Conservation (phyloP, 2,329 filamentous ascomycete genomes). For the Mycosphaerella sp. region DNA sequence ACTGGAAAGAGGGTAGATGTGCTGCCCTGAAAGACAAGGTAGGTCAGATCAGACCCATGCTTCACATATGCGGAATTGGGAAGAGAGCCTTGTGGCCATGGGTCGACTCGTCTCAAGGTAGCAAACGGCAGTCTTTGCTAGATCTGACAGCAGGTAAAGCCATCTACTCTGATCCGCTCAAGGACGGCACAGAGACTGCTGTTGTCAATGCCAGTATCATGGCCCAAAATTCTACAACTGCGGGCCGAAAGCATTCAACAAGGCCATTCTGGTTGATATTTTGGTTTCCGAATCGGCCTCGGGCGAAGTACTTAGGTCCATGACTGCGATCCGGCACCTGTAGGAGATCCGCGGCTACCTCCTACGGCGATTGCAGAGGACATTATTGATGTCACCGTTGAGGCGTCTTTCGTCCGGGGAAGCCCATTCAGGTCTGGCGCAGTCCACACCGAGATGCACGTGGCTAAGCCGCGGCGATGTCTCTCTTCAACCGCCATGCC, state of each 20-base stretch:
- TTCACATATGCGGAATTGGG: constrained; percentile 65
- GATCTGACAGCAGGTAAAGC: constrained; percentile 48
- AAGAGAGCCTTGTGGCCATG: constrained; percentile 36
- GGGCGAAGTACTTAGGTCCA: no score
- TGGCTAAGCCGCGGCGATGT: no score
- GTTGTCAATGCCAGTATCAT: constrained; percentile 74
- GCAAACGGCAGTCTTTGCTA: constrained; percentile 57
- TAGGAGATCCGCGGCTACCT: no score
- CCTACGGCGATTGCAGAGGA: no score
- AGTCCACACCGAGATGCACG: no score
- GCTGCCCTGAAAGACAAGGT: constrained; percentile 52
- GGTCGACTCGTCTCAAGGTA: constrained; percentile 53
- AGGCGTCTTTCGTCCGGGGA: no score
- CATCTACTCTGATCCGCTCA: not conserved
- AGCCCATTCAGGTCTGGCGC: no score
- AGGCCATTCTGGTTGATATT: constrained; percentile 77
- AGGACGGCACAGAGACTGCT: constrained; percentile 58
- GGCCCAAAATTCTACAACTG: constrained; percentile 53
- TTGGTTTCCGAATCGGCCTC: not conserved
- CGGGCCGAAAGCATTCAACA: constrained; percentile 58
- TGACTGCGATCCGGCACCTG: no score
- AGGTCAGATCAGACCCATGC: constrained; percentile 54
- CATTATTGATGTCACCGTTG: no score
- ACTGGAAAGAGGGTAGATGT: constrained; percentile 51
- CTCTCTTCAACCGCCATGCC: no score